Base-by-base conservation (phyloP, 345 rosid genomes). In the Eucalyptus decipiens region DNA sequence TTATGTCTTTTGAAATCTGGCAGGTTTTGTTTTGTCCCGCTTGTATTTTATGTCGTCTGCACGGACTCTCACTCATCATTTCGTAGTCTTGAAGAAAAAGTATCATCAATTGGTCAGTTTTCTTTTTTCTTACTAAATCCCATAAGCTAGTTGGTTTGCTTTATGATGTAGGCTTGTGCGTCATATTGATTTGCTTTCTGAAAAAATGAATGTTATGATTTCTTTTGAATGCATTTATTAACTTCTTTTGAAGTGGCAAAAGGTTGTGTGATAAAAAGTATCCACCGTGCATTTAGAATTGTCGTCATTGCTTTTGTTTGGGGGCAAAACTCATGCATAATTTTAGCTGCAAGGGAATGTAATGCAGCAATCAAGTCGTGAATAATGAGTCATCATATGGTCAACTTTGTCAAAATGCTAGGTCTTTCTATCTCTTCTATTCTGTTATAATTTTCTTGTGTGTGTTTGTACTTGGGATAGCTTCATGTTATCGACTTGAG, bases 91-190 rank as follows among this genome's bases (percentile, higher is more conserved):
- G 89, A 91, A 89, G 97, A 95, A 34, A 94, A 93, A 91, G 91
- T 94, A 90, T 93, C 94, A 85, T 95, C 96, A 67, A 94, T 97
- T 87, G 99, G 99, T 96, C 90, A 92, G 98, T 94, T 76, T 23
- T 37, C 26, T 24, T 76, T 76, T 76, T 42, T 37, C 47, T 21
- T 76, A 58, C 5, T 69, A 10, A 30, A 21, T 80, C 76, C 86
- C 60, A 88, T 89, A 89, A 56, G 7, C 37, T 16, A 45, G 88
- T 76, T 89, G 26, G 88, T 50, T 88, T 26, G 62, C 65, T 87
- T 32, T 3, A 30, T 58, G 42, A 60, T 28, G 43, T 51, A 23
- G 54, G 24, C 37, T 43, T 52, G 26, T 86, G 54, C 15, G 1
- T 83, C 49, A 69, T 86, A 58, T 47, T 60, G 85, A 40, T 40